Conservation (phyloP, 306 rosid species). For the Cajanus cajan region DNA sequence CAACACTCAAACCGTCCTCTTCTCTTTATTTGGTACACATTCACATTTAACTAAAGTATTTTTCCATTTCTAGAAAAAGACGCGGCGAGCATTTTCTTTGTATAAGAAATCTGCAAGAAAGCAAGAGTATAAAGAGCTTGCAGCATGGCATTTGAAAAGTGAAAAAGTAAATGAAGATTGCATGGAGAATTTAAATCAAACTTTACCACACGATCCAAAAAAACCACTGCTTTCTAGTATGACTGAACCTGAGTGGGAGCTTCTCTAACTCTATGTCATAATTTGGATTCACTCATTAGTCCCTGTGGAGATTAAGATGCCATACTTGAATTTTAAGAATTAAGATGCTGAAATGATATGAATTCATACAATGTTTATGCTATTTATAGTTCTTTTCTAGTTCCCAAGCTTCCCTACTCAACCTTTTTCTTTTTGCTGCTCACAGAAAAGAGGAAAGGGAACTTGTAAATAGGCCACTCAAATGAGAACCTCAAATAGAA, state of each 20-base stretch:
- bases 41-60: neutral
- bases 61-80: slow-evolving; percentile 50
- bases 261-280: slow-evolving; percentile 50
- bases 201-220: slow-evolving; percentile 24
- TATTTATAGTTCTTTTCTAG: neutral
- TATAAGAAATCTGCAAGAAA: slow-evolving; percentile 67
- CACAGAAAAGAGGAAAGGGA: neutral
- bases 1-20: neutral
- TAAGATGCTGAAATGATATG: slow-evolving; percentile 17
- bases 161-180: slow-evolving; percentile 16
- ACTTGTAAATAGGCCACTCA: neutral
- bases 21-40: neutral
- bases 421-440: neutral
- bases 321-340: neutral
- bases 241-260: slow-evolving; percentile 84
- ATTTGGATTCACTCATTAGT: slow-evolving; percentile 25
- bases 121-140: slow-evolving; percentile 86
- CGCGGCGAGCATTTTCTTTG: slow-evolving; percentile 48
- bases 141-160: slow-evolving; percentile 45
- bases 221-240: slow-evolving; percentile 23
- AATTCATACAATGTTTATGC: neutral
- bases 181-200: slow-evolving; percentile 26
- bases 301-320: slow-evolving; percentile 18
- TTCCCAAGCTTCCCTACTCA: neutral
- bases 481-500: neutral